Base-by-base conservation (phyloP, 2,329 filamentous ascomycete genomes). In the Sphaerulina musiva region DNA sequence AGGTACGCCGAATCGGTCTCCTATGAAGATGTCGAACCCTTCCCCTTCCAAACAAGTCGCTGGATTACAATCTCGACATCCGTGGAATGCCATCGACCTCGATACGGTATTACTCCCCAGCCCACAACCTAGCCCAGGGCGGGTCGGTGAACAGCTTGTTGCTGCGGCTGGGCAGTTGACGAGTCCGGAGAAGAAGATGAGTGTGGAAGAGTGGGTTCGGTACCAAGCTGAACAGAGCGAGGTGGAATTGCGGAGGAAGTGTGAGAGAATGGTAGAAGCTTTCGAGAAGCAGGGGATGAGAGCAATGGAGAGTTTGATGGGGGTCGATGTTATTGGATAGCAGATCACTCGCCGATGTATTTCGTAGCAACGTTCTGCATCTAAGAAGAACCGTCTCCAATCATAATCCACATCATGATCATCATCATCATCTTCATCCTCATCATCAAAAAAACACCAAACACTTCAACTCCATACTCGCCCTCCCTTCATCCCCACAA, bases 141-240 rank as follows among this genome's bases (percentile, higher is more conserved):
- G 56, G 1, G 46, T 68, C 4, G 59, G 52, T 0, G 54, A 60
- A 23, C 64, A 67, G 23, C 62, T 69, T 14, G 54, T 62, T 68
- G 71, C 60, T 78, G 84, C 65, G 74, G 1, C 73, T 10, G 77
- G 77, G 0, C 80, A 80, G 11, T 72, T 98, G 50, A 85, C 81
- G 2, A 86, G 80, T 50, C 81, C 84, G 0, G 93, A 97, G 74
- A 90, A 86, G 75, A 77, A 80, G 38, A 95, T 98, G 91, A 92
- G 84, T 4, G 89, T 97, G 0, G 89, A 95, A 69, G 84, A 96
- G 70, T 98, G 92, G 89, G 86, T 98, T 39, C 77, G 84, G 54
- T 81, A 85, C 71, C 91, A 93, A 62, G 93, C 93, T 0, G 79
- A 80, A 57, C 78, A 85, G 67, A 89, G 88, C 0, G 91, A 97